Evolutionary conservation across 169 alveolate species (phyloP).

Genomic region (Babesia sp.): DNA sequence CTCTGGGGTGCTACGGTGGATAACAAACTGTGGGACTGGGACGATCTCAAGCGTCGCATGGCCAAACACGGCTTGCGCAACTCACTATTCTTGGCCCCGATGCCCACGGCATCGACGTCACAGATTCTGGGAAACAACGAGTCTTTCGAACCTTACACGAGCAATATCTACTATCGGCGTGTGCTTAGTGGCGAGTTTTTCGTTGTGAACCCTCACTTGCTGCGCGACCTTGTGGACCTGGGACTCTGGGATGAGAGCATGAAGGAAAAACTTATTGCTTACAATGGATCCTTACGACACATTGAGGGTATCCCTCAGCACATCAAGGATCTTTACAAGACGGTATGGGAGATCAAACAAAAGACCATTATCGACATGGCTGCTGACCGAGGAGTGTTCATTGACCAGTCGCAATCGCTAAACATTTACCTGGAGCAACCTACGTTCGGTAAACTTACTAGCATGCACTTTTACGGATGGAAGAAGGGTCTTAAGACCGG

Average conservation of each 20-base stretch:
- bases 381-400: constrained; percentile 92
- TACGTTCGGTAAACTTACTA: constrained; percentile 91
- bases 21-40: constrained; percentile 93
- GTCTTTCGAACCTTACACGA: constrained; percentile 97
- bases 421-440: constrained; percentile 95
- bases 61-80: constrained; percentile 93
- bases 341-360: constrained; percentile 99
- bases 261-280: constrained; percentile 91
- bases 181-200: constrained; percentile 98
- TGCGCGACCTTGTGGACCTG: constrained; percentile 91
- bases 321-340: constrained; percentile 88
- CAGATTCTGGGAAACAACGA: constrained; percentile 97
- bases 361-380: constrained; percentile 95
- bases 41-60: constrained; percentile 85
- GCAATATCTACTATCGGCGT: constrained; percentile 95
- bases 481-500: constrained; percentile 97
- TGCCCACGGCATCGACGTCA: constrained; percentile 99
- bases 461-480: constrained; percentile 99
- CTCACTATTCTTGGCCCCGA: constrained; percentile 96
- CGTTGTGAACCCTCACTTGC: constrained; percentile 95
- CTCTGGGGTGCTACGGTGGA: constrained; percentile 91
- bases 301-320: constrained; percentile 92
- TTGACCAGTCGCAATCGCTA: constrained; percentile 93
- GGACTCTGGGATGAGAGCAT: constrained; percentile 93
- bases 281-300: constrained; percentile 93